Conservation (phyloP, 345 rosid genomes). For the Populus ilicifolia region DNA sequence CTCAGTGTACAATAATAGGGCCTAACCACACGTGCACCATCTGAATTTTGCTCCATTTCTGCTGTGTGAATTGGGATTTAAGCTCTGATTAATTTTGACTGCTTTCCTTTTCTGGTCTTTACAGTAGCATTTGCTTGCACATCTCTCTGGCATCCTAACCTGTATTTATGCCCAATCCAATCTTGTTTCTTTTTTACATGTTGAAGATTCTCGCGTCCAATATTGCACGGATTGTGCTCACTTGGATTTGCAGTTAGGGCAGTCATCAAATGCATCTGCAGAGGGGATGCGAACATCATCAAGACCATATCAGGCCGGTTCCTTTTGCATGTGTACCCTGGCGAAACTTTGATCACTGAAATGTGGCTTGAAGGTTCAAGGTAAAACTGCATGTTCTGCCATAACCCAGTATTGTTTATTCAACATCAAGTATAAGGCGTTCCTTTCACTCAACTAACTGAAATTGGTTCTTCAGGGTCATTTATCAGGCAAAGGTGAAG, state of each 20-base stretch:
- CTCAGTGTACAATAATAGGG: neutral
- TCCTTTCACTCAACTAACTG: neutral
- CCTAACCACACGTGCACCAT: neutral
- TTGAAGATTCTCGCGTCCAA: conserved; percentile 69
- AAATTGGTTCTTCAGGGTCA: conserved; percentile 48
- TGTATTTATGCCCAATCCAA: neutral
- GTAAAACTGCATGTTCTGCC: conserved; percentile 24
- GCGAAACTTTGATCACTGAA: conserved; percentile 71
- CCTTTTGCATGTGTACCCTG: conserved; percentile 79
- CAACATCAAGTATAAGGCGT: neutral
- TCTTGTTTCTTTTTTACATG: conserved; percentile 2
- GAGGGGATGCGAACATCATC: conserved; percentile 56
- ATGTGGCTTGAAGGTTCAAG: conserved; percentile 84
- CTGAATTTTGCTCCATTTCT: neutral
- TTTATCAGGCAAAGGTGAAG: conserved; percentile 60
- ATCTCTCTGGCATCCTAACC: neutral
- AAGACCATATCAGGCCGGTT: conserved; percentile 65
- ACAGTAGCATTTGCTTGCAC: neutral
- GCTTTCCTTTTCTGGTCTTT: neutral
- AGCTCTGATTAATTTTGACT: neutral
- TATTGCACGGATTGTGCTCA: conserved; percentile 83
- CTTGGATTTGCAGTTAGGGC: conserved; percentile 84
- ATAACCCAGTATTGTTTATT: neutral
- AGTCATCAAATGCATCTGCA: conserved; percentile 67
- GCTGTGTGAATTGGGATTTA: no score